phyloP scores from a whole-genome alignment of 2,329 filamentous ascomycete genomes.

The Ciborinia camelliae region DNA sequence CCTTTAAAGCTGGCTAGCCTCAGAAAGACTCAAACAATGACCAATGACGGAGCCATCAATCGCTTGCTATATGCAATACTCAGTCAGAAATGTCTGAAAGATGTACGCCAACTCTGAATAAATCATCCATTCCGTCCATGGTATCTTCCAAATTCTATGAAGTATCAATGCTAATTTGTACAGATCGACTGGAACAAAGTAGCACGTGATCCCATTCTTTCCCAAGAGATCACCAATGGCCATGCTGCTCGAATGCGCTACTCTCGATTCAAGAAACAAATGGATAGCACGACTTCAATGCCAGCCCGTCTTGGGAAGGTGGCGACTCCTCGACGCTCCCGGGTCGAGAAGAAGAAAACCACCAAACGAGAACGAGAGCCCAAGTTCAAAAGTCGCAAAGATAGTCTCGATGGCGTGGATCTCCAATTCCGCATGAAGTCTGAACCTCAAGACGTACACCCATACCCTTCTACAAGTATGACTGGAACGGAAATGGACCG shows the following conservation, averaged over 20 bases:
- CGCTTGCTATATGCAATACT: slow-evolving; percentile 54
- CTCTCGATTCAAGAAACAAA: slow-evolving; percentile 51
- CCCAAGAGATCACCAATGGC: slow-evolving; percentile 50
- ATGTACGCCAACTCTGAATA: slow-evolving; percentile 37
- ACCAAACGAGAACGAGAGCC: slow-evolving; percentile 4
- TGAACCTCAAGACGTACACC: background rate
- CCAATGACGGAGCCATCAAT: slow-evolving; percentile 47
- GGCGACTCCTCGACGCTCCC: slow-evolving; percentile 23
- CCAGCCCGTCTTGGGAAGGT: slow-evolving; percentile 22
- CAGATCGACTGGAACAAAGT: slow-evolving; percentile 54
- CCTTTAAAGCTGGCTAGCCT: slow-evolving; percentile 34
- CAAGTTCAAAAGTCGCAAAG: slow-evolving; percentile 7
- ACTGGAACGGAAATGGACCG: background rate
- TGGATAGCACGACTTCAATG: slow-evolving; percentile 43
- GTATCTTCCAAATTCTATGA: background rate
- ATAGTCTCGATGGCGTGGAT: background rate
- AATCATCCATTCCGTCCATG: background rate
- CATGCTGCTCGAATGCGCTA: slow-evolving; percentile 57
- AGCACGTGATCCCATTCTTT: slow-evolving; percentile 40
- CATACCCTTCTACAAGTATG: background rate
- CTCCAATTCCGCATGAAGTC: background rate
- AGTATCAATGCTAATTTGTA: slow-evolving; percentile 16
- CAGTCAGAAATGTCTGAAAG: slow-evolving; percentile 52
- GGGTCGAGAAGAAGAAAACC: slow-evolving; percentile 27
- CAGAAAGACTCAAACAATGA: slow-evolving; percentile 40